Conservation (phyloP, 2,329 filamentous ascomycete species). For the Hymenoscyphus albidus region DNA sequence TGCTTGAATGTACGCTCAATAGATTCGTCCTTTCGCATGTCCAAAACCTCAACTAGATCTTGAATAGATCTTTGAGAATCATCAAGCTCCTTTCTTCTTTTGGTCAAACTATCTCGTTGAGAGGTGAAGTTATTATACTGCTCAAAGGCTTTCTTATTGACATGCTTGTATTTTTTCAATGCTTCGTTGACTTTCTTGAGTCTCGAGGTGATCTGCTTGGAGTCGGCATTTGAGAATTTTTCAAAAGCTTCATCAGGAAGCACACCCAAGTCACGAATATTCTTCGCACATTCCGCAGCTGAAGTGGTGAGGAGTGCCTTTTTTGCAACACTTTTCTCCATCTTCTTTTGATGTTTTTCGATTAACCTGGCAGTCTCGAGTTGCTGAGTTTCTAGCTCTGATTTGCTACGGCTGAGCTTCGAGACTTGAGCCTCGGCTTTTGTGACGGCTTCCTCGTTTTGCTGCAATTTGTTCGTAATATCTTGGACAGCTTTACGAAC, state of each 20-base stretch:
- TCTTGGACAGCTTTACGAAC: constrained; percentile 63
- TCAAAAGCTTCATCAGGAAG: constrained; percentile 91
- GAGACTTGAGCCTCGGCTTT: constrained; percentile 40
- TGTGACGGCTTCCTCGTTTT: constrained; percentile 73
- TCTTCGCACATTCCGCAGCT: constrained; percentile 76
- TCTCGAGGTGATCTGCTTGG: constrained; percentile 51
- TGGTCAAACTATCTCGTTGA: constrained; percentile 81
- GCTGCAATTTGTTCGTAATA: constrained; percentile 64
- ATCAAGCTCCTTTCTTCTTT: constrained; percentile 82
- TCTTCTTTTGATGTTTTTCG: constrained; percentile 79
- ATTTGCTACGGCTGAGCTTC: constrained; percentile 43
- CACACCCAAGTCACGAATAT: constrained; percentile 89
- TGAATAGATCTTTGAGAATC: constrained; percentile 83
- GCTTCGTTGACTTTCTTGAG: constrained; percentile 90
- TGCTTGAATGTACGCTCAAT: constrained; percentile 99
- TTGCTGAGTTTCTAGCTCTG: constrained; percentile 65
- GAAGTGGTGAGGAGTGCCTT: constrained; percentile 75
- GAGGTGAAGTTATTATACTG: constrained; percentile 97
- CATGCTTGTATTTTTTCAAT: constrained; percentile 93
- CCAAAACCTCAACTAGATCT: constrained; percentile 85
- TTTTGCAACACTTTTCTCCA: constrained; percentile 89
- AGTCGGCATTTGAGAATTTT: constrained; percentile 80
- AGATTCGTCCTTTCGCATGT: constrained; percentile 94
- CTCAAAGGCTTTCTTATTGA: constrained; percentile 99
- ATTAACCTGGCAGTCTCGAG: constrained; percentile 75